Evolutionary conservation across 768 basidiomycete genomes (phyloP).

Genomic region (Lentinula edodes): DNA sequence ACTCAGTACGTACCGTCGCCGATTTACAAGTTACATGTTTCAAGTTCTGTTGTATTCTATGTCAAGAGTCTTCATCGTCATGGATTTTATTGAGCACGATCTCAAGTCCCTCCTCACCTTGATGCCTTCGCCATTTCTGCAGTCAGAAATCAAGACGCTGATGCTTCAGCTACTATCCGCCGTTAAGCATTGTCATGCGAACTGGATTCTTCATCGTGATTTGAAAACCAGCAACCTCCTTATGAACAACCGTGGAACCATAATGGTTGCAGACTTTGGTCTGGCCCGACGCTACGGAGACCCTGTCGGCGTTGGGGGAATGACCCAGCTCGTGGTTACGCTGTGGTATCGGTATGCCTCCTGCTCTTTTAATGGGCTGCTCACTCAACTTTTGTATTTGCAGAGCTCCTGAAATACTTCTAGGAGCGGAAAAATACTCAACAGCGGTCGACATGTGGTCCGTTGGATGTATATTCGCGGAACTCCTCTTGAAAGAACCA

Average conservation of each 20-base stretch:
- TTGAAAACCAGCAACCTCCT: slow-evolving; percentile 95
- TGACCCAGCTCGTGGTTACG: slow-evolving; percentile 98
- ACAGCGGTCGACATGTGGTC: slow-evolving; percentile 99
- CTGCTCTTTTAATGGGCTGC: slow-evolving; percentile 11
- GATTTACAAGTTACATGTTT: slow-evolving; percentile 22
- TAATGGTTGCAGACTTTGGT: slow-evolving; percentile 98
- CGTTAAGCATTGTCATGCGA: slow-evolving; percentile 87
- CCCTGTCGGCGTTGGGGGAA: slow-evolving; percentile 91
- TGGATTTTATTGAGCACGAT: slow-evolving; percentile 99
- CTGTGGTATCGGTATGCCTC: slow-evolving; percentile 88
- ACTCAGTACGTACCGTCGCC: slow-evolving; percentile 78
- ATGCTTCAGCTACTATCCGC: slow-evolving; percentile 92
- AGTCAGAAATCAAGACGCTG: slow-evolving; percentile 97
- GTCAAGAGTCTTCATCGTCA: slow-evolving; percentile 92
- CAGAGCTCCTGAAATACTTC: slow-evolving; percentile 91
- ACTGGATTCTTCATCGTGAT: slow-evolving; percentile 98
- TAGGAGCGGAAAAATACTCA: slow-evolving; percentile 90
- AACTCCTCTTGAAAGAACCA: slow-evolving; percentile 90
- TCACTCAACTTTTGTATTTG: slow-evolving; percentile 9
- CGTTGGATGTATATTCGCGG: slow-evolving; percentile 97
- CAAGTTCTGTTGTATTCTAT: slow-evolving; percentile 8
- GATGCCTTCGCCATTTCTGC: slow-evolving; percentile 95
- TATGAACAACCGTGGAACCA: slow-evolving; percentile 98
- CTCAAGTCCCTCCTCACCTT: slow-evolving; percentile 91
- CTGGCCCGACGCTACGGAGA: slow-evolving; percentile 94